Evolutionary conservation across 495 filamentous ascomycete species (phyloP), one percentile per base, ranked within the genome.

Genomic region (Neurospora sp.): DNA sequence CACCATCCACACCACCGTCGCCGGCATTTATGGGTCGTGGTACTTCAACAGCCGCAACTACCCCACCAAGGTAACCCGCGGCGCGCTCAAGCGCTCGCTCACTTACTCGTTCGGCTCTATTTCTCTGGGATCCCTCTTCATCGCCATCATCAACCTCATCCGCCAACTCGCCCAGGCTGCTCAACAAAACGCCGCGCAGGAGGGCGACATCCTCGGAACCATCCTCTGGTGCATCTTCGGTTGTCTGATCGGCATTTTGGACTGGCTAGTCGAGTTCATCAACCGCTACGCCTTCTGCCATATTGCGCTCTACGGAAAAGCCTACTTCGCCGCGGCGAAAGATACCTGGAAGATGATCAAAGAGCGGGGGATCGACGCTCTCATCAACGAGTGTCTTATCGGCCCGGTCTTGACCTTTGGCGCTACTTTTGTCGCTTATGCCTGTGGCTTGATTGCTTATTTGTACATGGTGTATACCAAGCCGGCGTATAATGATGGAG

Each of bases 21-120:
- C 92, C 0, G 93, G 95, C 12, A 91, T 97, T 14, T 97, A 97
- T 74, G 94, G 93, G 0, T 91, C 91, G 2, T 97, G 94, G 94
- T 98, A 97, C 82, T 97, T 97, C 84, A 90, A 85, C 75, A 82
- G 85, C 41, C 83, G 87, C 20, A 91, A 91, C 61, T 91, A 92
- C 79, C 94, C 94, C 5, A 88, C 84, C 59, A 88, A 89, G 12
- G 90, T 92, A 7, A 97, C 95, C 2, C 86, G 93, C 8, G 92
- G 93, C 18, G 90, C 92, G 6, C 88, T 95, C 70, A 88, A 88
- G 72, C 87, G 94, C 48, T 87, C 93, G 4, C 86, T 93, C 68
- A 96, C 94, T 3, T 97, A 95, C 82, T 94, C 91, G 46, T 98
- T 97, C 76, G 94, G 95, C 31, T 94, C 91, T 71, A 96, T 98